Evolutionary conservation across 495 filamentous ascomycete species (phyloP).

Genomic region (Eremomyces bilateralis): DNA sequence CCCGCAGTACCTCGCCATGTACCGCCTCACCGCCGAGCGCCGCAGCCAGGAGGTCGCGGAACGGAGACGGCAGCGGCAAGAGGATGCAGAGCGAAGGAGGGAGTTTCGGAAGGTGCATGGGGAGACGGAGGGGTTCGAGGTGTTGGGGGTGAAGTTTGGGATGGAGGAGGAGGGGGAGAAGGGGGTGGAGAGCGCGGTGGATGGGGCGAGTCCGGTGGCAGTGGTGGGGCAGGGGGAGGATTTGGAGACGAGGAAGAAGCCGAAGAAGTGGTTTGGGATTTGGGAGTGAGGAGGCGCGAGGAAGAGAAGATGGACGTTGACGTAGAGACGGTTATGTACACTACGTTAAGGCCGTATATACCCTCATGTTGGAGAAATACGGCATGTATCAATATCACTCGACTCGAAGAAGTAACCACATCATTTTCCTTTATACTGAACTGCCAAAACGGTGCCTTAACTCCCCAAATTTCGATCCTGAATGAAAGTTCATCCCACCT

Average conservation of each 20-base stretch:
- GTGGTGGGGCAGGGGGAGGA: slow-evolving; percentile 12
- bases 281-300: slow-evolving; percentile 8
- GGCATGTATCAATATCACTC: background rate
- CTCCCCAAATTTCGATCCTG: background rate
- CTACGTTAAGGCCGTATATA: background rate
- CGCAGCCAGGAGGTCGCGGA: slow-evolving; percentile 38
- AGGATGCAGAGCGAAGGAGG: slow-evolving; percentile 60
- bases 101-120: slow-evolving; percentile 71
- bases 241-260: slow-evolving; percentile 13
- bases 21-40: slow-evolving; percentile 45
- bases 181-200: slow-evolving; percentile 4
- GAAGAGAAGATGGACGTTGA: background rate
- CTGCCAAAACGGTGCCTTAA: background rate
- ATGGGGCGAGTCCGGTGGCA: slow-evolving; percentile 8
- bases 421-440: background rate
- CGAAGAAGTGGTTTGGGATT: slow-evolving; percentile 16
- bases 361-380: background rate
- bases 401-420: background rate
- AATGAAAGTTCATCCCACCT: background rate
- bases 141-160: slow-evolving; percentile 4
- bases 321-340: background rate
- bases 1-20: slow-evolving; percentile 36
- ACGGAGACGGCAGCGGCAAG: slow-evolving; percentile 39
- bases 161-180: slow-evolving; percentile 1
- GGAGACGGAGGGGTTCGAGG: slow-evolving; percentile 29